Base-by-base conservation (phyloP, 1,284 basidiomycete species). In the Pyrrhoderma lamaoense region DNA sequence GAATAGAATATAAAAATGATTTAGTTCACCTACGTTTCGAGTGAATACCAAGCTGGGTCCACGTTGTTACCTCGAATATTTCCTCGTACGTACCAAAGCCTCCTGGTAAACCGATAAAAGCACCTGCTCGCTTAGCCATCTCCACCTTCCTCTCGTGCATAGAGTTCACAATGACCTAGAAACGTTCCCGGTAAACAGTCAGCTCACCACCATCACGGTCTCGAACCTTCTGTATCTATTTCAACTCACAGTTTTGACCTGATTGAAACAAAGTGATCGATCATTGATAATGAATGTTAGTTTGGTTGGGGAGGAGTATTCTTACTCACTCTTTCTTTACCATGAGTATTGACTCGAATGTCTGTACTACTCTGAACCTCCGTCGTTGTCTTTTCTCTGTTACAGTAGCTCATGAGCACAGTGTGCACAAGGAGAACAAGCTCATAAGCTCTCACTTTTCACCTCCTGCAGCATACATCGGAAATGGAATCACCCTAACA, bases 21-120 rank as follows among this genome's bases (percentile, higher is more conserved):
- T n/a, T n/a, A n/a, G n/a, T n/a, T 31, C 11, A 62, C 78, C 56
- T 62, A 89, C 87, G 89, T 70, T 92, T 92, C 47, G 77, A 73
- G 64, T 95, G 93, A 53, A 96, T 92, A 18, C 89, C 89, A 14
- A 96, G 69, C 64, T 94, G 89, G 8, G 82, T 84, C 93, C 93
- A 97, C 2, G 93, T 94, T 37, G 85, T 77, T 58, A 90, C 93
- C 67, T 96, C 93, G 45, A 96, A 68, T 47, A 87, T 87, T 74
- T 96, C 93, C 65, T 96, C 93, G 58, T 90, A 91, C 0, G 92
- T 95, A 14, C 93, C 93, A 62, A 81, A 94, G 0, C 93, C 93
- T 34, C 93, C 93, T 3, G 93, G 93, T 9, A 96, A 73, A 14
- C 83, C 88, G 45, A 96, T 71, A 61, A 97, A 97, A 0, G 82